These are phyloP conservation scores for Eleusine indica DNA, from an alignment of 176 grass and related monocot species.

Conservation along the genomic window DNA sequence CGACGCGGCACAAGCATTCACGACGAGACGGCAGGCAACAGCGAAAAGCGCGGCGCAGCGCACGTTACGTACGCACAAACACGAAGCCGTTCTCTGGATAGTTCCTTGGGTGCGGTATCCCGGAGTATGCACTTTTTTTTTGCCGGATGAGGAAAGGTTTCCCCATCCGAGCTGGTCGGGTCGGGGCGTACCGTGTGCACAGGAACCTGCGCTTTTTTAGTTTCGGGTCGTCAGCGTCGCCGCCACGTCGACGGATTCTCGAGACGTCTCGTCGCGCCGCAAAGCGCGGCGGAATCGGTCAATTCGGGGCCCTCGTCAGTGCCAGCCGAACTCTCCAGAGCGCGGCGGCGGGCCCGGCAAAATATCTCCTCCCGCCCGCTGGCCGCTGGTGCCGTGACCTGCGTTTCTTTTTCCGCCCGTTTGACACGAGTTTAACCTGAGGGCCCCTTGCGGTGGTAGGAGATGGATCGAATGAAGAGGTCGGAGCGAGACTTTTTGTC, in stretches of 20 bases:
- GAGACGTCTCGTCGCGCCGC: background rate
- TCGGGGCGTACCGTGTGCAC: background rate
- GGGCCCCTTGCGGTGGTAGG: too few relatives aligned
- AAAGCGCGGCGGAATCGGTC: background rate
- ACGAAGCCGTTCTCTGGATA: too few relatives aligned
- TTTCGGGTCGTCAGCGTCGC: background rate
- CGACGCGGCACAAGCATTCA: too few relatives aligned
- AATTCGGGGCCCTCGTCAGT: background rate
- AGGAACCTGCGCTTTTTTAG: background rate
- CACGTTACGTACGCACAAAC: background rate
- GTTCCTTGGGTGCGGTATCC: too few relatives aligned
- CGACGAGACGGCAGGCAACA: too few relatives aligned
- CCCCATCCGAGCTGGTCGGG: too few relatives aligned
- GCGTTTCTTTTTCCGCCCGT: background rate
- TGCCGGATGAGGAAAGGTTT: background rate
- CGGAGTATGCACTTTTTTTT: background rate
- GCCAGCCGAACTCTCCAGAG: conserved; percentile 4
- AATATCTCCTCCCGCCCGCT: background rate
- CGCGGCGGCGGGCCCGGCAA: background rate
- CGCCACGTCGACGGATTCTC: background rate
- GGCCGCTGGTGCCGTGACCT: background rate
- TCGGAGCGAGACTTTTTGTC: background rate
- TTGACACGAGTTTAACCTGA: too few relatives aligned
- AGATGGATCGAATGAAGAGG: too few relatives aligned
- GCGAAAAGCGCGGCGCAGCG: background rate